Conservation (phyloP, 2,329 filamentous ascomycete species). For the Xylariaceae sp. region DNA sequence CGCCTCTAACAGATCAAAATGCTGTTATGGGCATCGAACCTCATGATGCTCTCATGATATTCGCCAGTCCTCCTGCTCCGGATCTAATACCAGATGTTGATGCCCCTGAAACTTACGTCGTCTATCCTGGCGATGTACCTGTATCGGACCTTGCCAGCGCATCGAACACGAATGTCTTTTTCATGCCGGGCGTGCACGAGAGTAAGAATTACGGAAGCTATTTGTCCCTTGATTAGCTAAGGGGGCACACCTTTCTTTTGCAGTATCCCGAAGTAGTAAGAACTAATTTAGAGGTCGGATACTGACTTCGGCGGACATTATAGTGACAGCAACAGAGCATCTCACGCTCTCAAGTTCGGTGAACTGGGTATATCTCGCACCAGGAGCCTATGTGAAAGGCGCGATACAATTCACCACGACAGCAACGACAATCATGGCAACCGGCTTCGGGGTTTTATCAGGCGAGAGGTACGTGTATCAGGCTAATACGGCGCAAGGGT, state of each 20-base stretch:
- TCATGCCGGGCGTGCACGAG: constrained; percentile 8
- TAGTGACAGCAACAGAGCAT: constrained; percentile 6
- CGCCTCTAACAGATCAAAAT: constrained; percentile 3
- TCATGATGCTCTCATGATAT: constrained; percentile 1
- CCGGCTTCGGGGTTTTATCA: constrained; percentile 6
- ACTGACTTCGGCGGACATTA: too few relatives aligned
- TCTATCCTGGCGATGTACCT: constrained; percentile 7
- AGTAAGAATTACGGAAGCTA: too few relatives aligned
- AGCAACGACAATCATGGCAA: constrained; percentile 3
- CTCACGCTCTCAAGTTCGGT: constrained; percentile 3
- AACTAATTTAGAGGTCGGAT: too few relatives aligned
- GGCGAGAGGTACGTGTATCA: constrained; percentile 10
- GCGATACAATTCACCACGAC: constrained; percentile 6
- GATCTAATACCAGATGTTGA: background rate
- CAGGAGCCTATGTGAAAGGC: constrained; percentile 7
- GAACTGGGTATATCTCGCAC: constrained; percentile 8
- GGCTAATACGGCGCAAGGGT: constrained; percentile 4
- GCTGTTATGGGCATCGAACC: background rate
- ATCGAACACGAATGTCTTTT: constrained; percentile 4
- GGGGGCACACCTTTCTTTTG: too few relatives aligned
- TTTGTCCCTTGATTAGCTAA: too few relatives aligned
- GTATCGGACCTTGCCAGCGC: constrained; percentile 1
- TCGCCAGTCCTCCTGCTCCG: background rate
- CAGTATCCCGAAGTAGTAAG: too few relatives aligned
- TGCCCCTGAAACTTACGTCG: constrained; percentile 1